These are phyloP conservation scores for Oryza australiensis DNA, from an alignment of 176 grass and related monocot species.

Conservation along the genomic window DNA sequence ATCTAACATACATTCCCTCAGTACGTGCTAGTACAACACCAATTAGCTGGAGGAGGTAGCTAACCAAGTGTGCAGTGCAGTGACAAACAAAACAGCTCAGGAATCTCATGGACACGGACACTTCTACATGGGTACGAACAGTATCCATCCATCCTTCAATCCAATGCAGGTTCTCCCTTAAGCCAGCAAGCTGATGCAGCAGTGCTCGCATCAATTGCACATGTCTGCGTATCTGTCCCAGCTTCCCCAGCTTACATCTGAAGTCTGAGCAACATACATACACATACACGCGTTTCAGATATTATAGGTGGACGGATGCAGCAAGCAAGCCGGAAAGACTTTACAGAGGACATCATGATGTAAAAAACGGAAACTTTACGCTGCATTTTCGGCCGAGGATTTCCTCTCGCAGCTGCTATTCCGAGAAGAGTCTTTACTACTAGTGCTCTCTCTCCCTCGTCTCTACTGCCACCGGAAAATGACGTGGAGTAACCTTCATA, in stretches of 20 bases:
- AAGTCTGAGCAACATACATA: background rate
- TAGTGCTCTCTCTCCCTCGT: no score
- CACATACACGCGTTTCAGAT: background rate
- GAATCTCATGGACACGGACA: background rate
- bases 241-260: background rate
- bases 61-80: background rate
- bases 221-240: background rate
- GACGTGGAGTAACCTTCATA: no score
- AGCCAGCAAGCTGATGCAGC: background rate
- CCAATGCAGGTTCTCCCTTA: background rate
- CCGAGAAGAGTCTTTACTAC: no score
- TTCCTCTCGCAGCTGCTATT: background rate
- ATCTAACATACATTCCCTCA: no score
- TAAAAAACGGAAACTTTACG: slow-evolving; percentile 34
- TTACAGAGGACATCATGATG: slow-evolving; percentile 39
- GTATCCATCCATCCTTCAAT: background rate
- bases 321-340: background rate
- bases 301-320: background rate
- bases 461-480: no score
- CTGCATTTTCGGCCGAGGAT: background rate
- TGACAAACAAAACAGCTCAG: background rate
- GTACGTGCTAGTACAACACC: background rate
- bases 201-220: background rate
- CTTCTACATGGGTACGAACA: background rate
- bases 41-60: background rate